Evolutionary conservation across 1,139 yeast genomes (phyloP), one percentile per base, ranked within the genome.

Genomic region (Suhomyces ambrosiae): DNA sequence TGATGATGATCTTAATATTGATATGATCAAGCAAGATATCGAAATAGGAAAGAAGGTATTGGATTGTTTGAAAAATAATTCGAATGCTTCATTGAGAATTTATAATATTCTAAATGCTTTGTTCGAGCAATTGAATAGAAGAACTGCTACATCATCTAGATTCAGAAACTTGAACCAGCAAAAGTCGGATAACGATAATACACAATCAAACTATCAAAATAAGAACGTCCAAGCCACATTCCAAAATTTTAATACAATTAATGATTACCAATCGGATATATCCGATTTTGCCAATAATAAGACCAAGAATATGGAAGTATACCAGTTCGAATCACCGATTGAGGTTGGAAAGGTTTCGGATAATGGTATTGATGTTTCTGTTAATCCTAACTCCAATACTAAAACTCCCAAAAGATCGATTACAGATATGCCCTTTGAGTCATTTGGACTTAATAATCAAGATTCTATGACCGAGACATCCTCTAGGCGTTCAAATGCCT

Each of bases 31-130:
- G 43, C 69, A 76, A 42, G 95, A 86, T 60, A 92, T 94, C 4
- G 95, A 86, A 51, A 71, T 79, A 39, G 96, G 96, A 15, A 82
- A 83, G 56, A 77, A 79, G 43, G 86, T 87, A 2, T 67, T 89
- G 50, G 82, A 84, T 42, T 67, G 76, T 28, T 68, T 89, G 52
- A 86, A 86, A 54, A 85, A 81, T 49, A 78, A 82, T 44, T 82
- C 92, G 31, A 77, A 78, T 60, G 85, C 96, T 9, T 92, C 96
- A 0, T 72, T 79, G 43, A 71, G 96, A 47, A 88, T 92, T 12
- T 87, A 85, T 60, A 82, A 82, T 50, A 78, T 88, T 40, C 73
- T 89, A 54, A 85, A 86, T 55, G 81, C 86, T 10, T 64, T 89
- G 46, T 89, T 89, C 59, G 95, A 87, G 53, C 89, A 86, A 56